phyloP scores from a whole-genome alignment of 805 yeast species.

The Kazachstania taianensis region DNA sequence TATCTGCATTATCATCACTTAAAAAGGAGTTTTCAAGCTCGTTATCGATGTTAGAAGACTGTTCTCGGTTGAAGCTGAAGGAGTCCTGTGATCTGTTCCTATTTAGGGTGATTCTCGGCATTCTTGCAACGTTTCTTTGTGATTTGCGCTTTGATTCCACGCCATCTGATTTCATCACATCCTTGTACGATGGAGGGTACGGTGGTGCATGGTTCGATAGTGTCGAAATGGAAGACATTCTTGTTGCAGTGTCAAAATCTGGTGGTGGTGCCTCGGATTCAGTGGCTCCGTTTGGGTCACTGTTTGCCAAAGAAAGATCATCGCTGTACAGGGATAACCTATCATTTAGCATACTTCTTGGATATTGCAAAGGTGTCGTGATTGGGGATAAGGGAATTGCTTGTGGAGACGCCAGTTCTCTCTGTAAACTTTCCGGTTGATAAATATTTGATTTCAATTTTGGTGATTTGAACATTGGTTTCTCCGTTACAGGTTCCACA shows the following conservation, averaged over 20 bases:
- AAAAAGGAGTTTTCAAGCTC: slow-evolving; percentile 5
- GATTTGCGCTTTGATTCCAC: neutral
- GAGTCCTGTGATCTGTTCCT: slow-evolving; percentile 11
- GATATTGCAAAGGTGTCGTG: slow-evolving; percentile 37
- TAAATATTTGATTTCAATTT: slow-evolving; percentile 39
- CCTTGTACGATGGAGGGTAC: slow-evolving; percentile 31
- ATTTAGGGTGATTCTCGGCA: slow-evolving; percentile 5
- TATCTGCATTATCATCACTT: slow-evolving; percentile 3
- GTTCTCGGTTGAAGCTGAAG: slow-evolving; percentile 1
- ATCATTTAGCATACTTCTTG: slow-evolving; percentile 30
- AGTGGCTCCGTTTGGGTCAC: no score
- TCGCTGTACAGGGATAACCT: neutral
- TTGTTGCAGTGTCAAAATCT: neutral
- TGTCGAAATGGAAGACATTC: neutral
- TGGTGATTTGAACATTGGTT: slow-evolving; percentile 19
- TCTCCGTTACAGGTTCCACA: neutral
- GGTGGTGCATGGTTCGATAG: slow-evolving; percentile 12
- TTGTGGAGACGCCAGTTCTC: slow-evolving; percentile 49
- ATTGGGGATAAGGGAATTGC: slow-evolving; percentile 51
- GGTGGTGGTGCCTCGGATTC: slow-evolving; percentile 6
- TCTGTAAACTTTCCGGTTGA: slow-evolving; percentile 40
- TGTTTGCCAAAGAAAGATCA: neutral
- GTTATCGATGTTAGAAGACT: slow-evolving; percentile 5
- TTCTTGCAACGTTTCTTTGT: neutral
- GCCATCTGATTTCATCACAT: slow-evolving; percentile 16